These are phyloP conservation scores for Perkinsus marinus DNA, from an alignment of 169 alveolate genomes.

Conservation along the genomic window DNA sequence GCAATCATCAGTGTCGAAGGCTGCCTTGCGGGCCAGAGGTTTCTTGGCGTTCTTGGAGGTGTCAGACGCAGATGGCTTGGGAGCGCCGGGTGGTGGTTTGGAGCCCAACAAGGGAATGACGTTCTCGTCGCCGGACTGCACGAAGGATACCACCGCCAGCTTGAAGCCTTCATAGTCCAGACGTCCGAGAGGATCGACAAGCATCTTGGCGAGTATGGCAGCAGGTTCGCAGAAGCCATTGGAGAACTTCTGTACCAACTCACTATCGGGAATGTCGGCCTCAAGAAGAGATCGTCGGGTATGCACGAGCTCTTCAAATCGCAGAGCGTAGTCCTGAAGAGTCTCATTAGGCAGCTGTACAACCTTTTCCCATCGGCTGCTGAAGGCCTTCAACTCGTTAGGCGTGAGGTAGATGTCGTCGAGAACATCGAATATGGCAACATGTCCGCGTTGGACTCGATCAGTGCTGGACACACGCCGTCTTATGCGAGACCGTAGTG, in stretches of 20 bases:
- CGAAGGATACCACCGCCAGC: background rate
- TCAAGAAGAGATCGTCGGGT: background rate
- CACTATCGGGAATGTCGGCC: background rate
- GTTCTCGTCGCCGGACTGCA: background rate
- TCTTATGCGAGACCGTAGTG: background rate
- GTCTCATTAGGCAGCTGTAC: background rate
- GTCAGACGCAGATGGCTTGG: background rate
- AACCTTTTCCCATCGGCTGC: background rate
- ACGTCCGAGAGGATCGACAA: background rate
- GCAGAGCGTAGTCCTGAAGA: background rate
- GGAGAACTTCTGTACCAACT: background rate
- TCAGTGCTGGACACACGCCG: background rate
- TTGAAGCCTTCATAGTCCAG: background rate
- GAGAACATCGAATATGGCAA: background rate
- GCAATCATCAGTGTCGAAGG: background rate
- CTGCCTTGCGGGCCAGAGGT: background rate
- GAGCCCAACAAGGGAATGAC: background rate
- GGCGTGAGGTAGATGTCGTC: background rate
- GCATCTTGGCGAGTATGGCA: background rate
- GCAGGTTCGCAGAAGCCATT: background rate
- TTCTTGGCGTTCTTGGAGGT: background rate
- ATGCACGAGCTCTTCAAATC: background rate
- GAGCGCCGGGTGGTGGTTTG: background rate
- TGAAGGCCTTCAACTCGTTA: background rate
- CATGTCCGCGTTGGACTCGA: background rate